Conservation (phyloP, 306 rosid species). For the Dicorynia guianensis region DNA sequence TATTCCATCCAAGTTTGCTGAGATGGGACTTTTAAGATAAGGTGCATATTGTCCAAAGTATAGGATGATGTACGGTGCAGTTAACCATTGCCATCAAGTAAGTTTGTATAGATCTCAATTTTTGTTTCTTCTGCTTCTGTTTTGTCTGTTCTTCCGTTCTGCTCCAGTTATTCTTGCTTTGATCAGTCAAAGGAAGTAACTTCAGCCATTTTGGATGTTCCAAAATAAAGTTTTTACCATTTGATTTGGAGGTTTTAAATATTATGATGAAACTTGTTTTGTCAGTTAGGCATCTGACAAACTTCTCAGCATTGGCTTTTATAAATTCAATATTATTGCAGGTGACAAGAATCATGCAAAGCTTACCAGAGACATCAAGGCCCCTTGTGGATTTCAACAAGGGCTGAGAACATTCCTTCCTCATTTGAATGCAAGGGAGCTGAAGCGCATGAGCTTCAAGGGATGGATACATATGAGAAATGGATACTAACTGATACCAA, state of each 20-base stretch:
- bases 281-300: constrained; percentile 43
- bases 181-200: constrained; percentile 47
- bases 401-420: constrained; percentile 38
- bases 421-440: constrained; percentile 41
- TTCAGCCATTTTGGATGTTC: constrained; percentile 25
- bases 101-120: constrained; percentile 46
- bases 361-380: constrained; percentile 71
- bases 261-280: constrained; percentile 12
- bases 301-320: constrained; percentile 28
- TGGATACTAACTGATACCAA: constrained; percentile 45
- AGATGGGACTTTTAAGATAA: constrained; percentile 38
- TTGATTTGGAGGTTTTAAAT: neutral
- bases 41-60: constrained; percentile 36
- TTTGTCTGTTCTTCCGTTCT: constrained; percentile 42
- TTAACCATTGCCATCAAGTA: constrained; percentile 63
- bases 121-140: constrained; percentile 52
- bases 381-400: constrained; percentile 67
- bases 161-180: constrained; percentile 37
- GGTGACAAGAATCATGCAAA: constrained; percentile 67
- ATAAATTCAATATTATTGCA: constrained; percentile 45
- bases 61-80: constrained; percentile 50
- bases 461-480: constrained; percentile 31
- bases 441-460: constrained; percentile 41
- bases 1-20: constrained; percentile 32
- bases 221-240: constrained; percentile 29